Evolutionary conservation across 352 stramenopile genomes (phyloP).

Genomic region (Phytophthora chlamydospora): DNA sequence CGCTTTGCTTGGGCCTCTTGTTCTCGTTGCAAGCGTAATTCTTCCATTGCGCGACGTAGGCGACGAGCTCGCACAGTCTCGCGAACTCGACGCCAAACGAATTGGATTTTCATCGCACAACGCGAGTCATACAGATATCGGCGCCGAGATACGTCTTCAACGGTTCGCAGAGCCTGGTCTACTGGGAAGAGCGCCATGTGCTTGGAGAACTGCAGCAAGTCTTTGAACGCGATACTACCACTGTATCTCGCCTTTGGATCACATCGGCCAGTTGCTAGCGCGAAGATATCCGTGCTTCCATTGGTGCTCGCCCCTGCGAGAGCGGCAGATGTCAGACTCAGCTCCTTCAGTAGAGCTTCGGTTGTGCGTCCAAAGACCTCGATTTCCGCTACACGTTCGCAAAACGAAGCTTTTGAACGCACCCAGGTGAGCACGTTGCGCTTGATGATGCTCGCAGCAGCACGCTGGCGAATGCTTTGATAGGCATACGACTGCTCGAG

Average conservation of each 20-base stretch:
- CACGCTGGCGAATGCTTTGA: constrained; percentile 58
- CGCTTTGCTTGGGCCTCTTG: constrained; percentile 43
- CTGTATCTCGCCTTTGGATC: constrained; percentile 25
- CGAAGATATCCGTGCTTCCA: constrained; percentile 45
- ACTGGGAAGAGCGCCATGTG: constrained; percentile 72
- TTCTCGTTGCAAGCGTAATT: constrained; percentile 49
- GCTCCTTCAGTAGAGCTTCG: constrained; percentile 52
- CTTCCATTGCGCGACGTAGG: constrained; percentile 50
- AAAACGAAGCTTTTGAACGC: constrained; percentile 54
- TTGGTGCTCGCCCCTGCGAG: constrained; percentile 1
- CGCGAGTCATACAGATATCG: constrained; percentile 53
- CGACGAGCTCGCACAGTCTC: constrained; percentile 47
- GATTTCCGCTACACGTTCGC: constrained; percentile 64
- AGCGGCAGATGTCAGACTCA: constrained; percentile 30
- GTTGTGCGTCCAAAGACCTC: constrained; percentile 68
- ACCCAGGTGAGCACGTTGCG: constrained; percentile 61
- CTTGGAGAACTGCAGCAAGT: constrained; percentile 72
- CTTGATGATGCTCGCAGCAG: constrained; percentile 66
- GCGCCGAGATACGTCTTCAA: constrained; percentile 64
- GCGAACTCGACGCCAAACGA: constrained; percentile 58
- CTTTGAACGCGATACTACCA: constrained; percentile 53
- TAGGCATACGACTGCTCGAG: constrained; percentile 59
- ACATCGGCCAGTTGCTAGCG: constrained; percentile 27
- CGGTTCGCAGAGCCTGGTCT: constrained; percentile 61
- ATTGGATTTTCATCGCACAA: constrained; percentile 68